A percentile compares a stretch with the other conserved stretches of the same genome.
Conservation (phyloP, 306 rosid species). For the Dalbergia cochinchinensis region DNA sequence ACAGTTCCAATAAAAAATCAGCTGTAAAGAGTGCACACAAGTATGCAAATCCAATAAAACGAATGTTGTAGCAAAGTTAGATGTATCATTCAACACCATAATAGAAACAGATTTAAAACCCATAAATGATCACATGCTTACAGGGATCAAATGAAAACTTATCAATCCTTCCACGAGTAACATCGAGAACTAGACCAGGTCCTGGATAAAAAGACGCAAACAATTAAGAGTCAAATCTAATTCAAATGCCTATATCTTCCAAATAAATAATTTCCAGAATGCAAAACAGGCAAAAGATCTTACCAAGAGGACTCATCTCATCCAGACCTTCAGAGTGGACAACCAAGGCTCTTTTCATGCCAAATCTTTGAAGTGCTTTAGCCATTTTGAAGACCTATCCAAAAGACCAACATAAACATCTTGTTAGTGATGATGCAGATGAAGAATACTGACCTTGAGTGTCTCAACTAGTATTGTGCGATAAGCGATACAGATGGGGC, state of each 20-base stretch:
- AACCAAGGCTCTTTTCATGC: slow-evolving; percentile 92
- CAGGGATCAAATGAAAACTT: slow-evolving; percentile 87
- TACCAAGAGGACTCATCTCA: slow-evolving; percentile 97
- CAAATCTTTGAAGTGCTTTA: slow-evolving; percentile 75
- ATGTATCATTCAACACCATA: slow-evolving; percentile 23
- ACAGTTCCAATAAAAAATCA: slow-evolving; percentile 55
- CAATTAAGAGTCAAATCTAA: slow-evolving; percentile 12
- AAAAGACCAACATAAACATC: slow-evolving; percentile 39
- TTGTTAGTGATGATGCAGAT: slow-evolving; percentile 14
- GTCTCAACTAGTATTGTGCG: too few species aligned
- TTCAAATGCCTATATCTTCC: slow-evolving; percentile 20
- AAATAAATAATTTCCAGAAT: slow-evolving; percentile 24
- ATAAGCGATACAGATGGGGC: not conserved
- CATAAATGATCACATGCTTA: slow-evolving; percentile 57
- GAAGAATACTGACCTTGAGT: slow-evolving; percentile 1
- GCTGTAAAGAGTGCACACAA: slow-evolving; percentile 28
- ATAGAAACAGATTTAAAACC: slow-evolving; percentile 16
- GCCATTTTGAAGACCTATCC: slow-evolving; percentile 91
- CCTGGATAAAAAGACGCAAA: slow-evolving; percentile 58
- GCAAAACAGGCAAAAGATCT: slow-evolving; percentile 39
- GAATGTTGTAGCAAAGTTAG: slow-evolving; percentile 28
- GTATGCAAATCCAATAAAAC: slow-evolving; percentile 34
- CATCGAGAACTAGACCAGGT: slow-evolving; percentile 86
- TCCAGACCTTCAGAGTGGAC: slow-evolving; percentile 97
- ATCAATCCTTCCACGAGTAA: slow-evolving; percentile 75